Evolutionary conservation across 768 basidiomycete species (phyloP).

Genomic region (Lentinus tigrinus): DNA sequence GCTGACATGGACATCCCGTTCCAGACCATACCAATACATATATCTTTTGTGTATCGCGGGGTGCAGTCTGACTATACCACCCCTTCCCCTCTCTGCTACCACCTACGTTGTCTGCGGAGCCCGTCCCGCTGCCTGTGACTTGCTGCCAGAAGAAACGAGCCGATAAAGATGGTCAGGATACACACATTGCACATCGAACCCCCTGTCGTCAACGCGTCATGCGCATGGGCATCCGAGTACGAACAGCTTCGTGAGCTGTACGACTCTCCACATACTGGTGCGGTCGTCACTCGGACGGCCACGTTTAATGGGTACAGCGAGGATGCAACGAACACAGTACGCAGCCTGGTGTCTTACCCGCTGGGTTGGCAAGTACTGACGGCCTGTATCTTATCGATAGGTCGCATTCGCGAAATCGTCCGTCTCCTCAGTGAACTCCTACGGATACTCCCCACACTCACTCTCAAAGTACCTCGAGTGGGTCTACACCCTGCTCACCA

Average conservation of each 20-base stretch:
- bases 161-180: slow-evolving; percentile 52
- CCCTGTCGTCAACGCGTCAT: slow-evolving; percentile 75
- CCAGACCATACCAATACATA: slow-evolving; percentile 14
- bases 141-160: not conserved
- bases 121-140: not conserved
- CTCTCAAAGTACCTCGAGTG: slow-evolving; percentile 65
- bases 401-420: slow-evolving; percentile 55
- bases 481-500: slow-evolving; percentile 51
- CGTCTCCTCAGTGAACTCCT: slow-evolving; percentile 75
- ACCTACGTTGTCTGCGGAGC: not conserved
- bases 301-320: slow-evolving; percentile 73
- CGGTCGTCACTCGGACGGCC: slow-evolving; percentile 78
- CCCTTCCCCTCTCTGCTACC: not conserved
- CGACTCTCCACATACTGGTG: slow-evolving; percentile 66
- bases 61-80: not conserved
- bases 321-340: slow-evolving; percentile 58
- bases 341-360: slow-evolving; percentile 19
- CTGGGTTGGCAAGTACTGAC: no score
- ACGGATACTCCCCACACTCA: slow-evolving; percentile 83
- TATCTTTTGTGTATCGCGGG: not conserved
- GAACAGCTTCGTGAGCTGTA: slow-evolving; percentile 66
- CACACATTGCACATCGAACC: slow-evolving; percentile 57
- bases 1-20: slow-evolving; percentile 9
- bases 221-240: slow-evolving; percentile 75
- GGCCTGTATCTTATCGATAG: slow-evolving; percentile 36